phyloP scores from a whole-genome alignment of 495 filamentous ascomycete genomes.

The Chaetomium fimeti region DNA sequence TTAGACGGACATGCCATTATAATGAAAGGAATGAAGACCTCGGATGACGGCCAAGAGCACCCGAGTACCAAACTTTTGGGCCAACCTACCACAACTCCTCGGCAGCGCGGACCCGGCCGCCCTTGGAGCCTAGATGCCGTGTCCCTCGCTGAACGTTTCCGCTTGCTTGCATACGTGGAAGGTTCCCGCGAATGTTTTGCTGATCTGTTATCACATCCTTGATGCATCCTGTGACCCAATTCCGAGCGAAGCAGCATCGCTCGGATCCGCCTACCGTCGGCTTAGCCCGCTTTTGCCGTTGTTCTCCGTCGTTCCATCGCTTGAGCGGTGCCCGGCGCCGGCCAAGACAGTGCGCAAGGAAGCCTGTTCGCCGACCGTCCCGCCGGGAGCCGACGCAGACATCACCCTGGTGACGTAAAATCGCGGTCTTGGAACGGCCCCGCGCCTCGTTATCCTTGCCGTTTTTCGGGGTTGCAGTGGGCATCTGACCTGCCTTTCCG shows the following conservation, averaged over 20 bases:
- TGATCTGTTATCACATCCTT: conserved; percentile 1
- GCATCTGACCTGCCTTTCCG: conserved; percentile 20
- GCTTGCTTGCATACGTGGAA: neutral
- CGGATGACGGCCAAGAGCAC: neutral
- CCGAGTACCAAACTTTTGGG: neutral
- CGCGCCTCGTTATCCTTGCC: conserved; percentile 6
- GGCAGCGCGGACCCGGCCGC: neutral
- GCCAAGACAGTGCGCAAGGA: neutral
- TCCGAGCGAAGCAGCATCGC: neutral
- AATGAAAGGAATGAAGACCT: conserved; percentile 18
- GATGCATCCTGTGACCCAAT: conserved; percentile 13
- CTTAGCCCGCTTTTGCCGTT: conserved; percentile 25
- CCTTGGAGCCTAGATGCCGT: neutral
- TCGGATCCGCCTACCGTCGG: conserved; percentile 31
- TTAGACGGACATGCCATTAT: conserved; percentile 34
- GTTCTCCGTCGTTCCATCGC: conserved; percentile 6
- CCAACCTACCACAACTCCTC: neutral
- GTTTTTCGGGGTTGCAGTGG: neutral
- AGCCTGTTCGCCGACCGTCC: conserved; percentile 11
- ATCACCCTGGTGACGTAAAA: conserved; percentile 20
- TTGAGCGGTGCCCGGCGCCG: conserved; percentile 11
- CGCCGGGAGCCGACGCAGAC: conserved; percentile 15
- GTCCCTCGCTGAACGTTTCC: neutral
- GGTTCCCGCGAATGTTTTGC: neutral
- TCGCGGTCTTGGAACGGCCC: neutral